Evolutionary conservation across 345 rosid genomes (phyloP), one percentile per base, ranked within the genome.

Genomic region (Trapa bicornis): DNA sequence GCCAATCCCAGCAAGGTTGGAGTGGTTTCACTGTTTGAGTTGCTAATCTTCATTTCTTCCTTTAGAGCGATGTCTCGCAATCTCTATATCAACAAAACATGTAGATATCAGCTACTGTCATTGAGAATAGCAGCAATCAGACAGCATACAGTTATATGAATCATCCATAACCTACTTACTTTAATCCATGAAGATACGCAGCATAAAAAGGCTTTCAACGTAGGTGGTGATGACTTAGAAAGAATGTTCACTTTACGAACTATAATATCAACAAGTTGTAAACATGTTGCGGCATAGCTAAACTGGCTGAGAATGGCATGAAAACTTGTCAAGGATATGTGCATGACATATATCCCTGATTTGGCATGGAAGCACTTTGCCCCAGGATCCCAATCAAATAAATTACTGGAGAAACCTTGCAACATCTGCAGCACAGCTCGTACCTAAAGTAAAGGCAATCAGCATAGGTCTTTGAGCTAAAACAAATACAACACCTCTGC

Each of bases 1-100:
- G 96, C 77, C 72, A 94, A 77, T 68, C 96, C 97, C 87, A 94
- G 72, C 62, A 91, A 78, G n/a, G 99, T 87, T 3, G 88, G 91
- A 43, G 81, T 84, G 41, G 76, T 64, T 75, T 77, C 79, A 70
- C 54, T 52, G 57, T 39, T 65, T 35, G 85, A 82, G 71, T 75
- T 54, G 48, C 67, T 65, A 58, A 94, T 84, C 75, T 84, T 86
- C 65, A 73, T 70, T 82, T 94, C 96, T 72, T 94, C 97, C 65
- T 84, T 86, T 71, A 87, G 81, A 80, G 99, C 89, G 85, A 89
- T 73, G 67, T 82, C 82, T 76, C 89, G 77, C 80, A 90, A 78
- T 64, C 69, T 86, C 98, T 93, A 77, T 67, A 37, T 66, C 67
- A 77, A 77, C 29, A 45, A 56, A 41, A 41, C 48, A 79, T 61